phyloP scores from a whole-genome alignment of 495 filamentous ascomycete genomes.

The Penicilliopsis zonata region DNA sequence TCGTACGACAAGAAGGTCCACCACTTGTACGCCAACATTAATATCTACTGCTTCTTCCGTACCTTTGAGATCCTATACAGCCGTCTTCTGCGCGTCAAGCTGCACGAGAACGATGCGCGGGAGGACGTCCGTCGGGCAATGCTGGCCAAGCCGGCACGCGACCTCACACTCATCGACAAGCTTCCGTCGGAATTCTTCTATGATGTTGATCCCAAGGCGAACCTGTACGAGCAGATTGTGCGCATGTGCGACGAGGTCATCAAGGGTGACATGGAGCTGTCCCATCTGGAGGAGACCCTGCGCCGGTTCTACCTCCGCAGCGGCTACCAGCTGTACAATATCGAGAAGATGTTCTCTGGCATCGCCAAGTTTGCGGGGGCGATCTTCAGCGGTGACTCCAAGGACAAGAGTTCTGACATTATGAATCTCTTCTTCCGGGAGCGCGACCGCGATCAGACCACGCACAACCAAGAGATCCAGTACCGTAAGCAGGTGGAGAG shows the following conservation, averaged over 20 bases:
- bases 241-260: constrained; percentile 58
- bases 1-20: constrained; percentile 67
- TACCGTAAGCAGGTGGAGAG: constrained; percentile 81
- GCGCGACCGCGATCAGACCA: constrained; percentile 67
- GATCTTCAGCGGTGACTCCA: constrained; percentile 68
- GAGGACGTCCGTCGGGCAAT: constrained; percentile 56
- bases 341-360: constrained; percentile 70
- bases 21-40: constrained; percentile 80
- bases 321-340: constrained; percentile 83
- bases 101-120: constrained; percentile 56
- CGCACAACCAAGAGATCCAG: constrained; percentile 71
- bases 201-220: constrained; percentile 46
- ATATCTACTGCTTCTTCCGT: constrained; percentile 86
- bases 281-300: constrained; percentile 75
- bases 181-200: constrained; percentile 73
- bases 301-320: constrained; percentile 77
- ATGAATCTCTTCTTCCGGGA: constrained; percentile 72
- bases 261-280: constrained; percentile 63
- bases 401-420: constrained; percentile 84
- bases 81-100: constrained; percentile 71
- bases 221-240: constrained; percentile 59
- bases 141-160: constrained; percentile 62
- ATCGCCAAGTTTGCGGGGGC: constrained; percentile 62
- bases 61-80: constrained; percentile 81
- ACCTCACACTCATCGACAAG: constrained; percentile 65